Percentiles rank a stretch among this genome's conserved stretches.
Conservation (phyloP, 23 red algal genomes). For the Chondrus crispus region DNA sequence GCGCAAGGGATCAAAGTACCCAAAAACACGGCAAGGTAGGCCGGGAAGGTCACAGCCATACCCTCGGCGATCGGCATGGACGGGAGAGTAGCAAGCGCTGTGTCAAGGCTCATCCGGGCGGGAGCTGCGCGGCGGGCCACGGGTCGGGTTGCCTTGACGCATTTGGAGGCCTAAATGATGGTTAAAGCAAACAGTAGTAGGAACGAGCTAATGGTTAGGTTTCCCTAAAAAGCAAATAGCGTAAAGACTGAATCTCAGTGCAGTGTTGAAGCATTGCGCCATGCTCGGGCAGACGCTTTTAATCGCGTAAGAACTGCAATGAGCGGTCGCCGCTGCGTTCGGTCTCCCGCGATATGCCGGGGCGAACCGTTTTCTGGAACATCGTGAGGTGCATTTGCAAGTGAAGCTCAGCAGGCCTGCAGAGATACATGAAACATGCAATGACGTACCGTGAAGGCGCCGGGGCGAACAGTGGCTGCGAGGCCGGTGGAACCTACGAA, state of each 20-base stretch:
- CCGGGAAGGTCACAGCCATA: constrained; percentile 94
- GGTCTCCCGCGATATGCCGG: too few species aligned
- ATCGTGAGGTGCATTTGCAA: too few species aligned
- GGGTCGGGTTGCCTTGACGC: constrained; percentile 10
- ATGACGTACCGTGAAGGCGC: constrained; percentile 46
- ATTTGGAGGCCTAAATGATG: constrained; percentile 11
- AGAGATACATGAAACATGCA: background rate
- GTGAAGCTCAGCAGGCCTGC: too few species aligned
- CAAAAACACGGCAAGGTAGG: constrained; percentile 95
- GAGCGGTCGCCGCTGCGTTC: too few species aligned
- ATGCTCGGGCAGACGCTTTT: too few species aligned
- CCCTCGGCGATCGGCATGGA: constrained; percentile 59
- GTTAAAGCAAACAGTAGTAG: too few species aligned
- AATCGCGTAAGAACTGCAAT: too few species aligned
- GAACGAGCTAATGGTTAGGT: too few species aligned
- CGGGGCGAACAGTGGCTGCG: constrained; percentile 4
- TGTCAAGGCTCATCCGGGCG: constrained; percentile 27
- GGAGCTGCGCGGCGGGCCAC: constrained; percentile 35
- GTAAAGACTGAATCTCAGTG: too few species aligned
- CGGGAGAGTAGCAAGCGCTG: constrained; percentile 20
- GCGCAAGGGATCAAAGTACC: constrained; percentile 94
- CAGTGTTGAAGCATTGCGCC: too few species aligned
- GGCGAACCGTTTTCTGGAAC: too few species aligned
- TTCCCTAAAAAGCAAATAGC: too few species aligned
- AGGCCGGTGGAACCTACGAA: constrained; percentile 25